A percentile compares a stretch with the other conserved stretches of the same genome.
Evolutionary conservation across 257 asterid species (phyloP).

Genomic region (Solanum chmielewskii): DNA sequence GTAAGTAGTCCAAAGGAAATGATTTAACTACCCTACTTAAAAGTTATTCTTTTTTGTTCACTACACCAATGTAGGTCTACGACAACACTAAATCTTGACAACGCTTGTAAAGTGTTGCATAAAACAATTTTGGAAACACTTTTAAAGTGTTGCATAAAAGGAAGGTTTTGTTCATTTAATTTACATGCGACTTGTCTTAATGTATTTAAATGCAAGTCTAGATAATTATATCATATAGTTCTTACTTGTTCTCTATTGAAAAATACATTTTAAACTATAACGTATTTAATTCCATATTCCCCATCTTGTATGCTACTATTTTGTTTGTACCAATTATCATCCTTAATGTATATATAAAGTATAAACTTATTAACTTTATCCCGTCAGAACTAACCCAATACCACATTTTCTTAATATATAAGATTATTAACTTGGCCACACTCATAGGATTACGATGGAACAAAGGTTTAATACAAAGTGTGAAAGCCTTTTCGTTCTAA

Average conservation of each 20-base stretch:
- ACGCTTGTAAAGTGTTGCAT: too few species aligned
- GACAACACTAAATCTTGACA: too few species aligned
- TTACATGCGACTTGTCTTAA: background rate
- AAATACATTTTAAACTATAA: background rate
- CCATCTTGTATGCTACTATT: background rate
- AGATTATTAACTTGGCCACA: background rate
- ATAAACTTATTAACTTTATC: background rate
- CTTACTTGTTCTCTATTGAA: background rate
- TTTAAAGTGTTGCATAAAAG: too few species aligned
- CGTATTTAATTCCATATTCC: background rate
- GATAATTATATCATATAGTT: too few species aligned
- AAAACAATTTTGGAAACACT: too few species aligned
- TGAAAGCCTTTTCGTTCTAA: conserved; percentile 98
- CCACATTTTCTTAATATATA: background rate
- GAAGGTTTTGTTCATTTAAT: background rate
- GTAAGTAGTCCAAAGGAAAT: too few species aligned
- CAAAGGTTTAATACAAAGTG: conserved; percentile 74
- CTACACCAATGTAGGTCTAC: too few species aligned
- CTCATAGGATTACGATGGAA: conserved; percentile 63
- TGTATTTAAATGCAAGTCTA: background rate
- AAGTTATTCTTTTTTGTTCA: too few species aligned
- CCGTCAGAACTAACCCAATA: background rate
- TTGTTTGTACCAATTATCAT: background rate
- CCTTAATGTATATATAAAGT: background rate
- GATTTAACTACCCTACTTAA: too few species aligned